A percentile compares a stretch with the other conserved stretches of the same genome.
phyloP scores from a whole-genome alignment of 2,329 filamentous ascomycete genomes.

The Blastomyces parvus region DNA sequence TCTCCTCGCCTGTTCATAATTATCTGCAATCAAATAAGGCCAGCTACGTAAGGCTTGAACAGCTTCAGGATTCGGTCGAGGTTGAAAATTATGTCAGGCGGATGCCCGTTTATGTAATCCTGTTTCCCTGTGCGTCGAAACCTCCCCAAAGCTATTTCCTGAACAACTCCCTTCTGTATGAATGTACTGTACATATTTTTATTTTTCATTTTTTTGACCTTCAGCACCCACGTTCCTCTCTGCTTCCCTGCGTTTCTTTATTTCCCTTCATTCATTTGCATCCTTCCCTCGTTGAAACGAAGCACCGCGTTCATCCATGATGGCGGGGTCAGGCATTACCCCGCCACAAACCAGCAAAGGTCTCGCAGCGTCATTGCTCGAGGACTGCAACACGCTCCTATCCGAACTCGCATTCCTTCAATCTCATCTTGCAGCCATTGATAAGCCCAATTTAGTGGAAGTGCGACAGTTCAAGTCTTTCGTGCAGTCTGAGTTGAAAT shows the following conservation, averaged over 20 bases:
- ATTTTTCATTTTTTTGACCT: not conserved
- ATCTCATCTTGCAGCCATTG: constrained; percentile 29
- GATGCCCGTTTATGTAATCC: not conserved
- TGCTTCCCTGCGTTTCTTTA: not conserved
- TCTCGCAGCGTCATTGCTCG: constrained; percentile 26
- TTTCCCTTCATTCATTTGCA: not conserved
- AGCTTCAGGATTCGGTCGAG: not conserved
- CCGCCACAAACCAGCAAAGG: constrained; percentile 2
- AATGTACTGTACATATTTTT: not conserved
- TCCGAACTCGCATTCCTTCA: constrained; percentile 40
- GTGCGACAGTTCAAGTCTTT: constrained; percentile 41
- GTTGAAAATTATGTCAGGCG: not conserved
- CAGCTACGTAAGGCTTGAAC: not conserved
- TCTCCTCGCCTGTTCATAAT: too few species aligned
- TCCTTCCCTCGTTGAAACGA: not conserved
- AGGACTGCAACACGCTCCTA: constrained; percentile 35
- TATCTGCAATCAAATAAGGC: too few species aligned
- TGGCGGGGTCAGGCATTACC: not conserved
- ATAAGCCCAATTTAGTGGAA: constrained; percentile 41
- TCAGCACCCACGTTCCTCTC: not conserved
- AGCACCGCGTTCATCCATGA: not conserved
- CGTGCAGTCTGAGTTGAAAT: constrained; percentile 41
- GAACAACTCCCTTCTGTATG: too few species aligned
- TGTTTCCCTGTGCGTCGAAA: not conserved
- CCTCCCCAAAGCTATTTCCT: not conserved